Evolutionary conservation across 257 asterid species (phyloP).

Genomic region (Lycium ferocissimum): DNA sequence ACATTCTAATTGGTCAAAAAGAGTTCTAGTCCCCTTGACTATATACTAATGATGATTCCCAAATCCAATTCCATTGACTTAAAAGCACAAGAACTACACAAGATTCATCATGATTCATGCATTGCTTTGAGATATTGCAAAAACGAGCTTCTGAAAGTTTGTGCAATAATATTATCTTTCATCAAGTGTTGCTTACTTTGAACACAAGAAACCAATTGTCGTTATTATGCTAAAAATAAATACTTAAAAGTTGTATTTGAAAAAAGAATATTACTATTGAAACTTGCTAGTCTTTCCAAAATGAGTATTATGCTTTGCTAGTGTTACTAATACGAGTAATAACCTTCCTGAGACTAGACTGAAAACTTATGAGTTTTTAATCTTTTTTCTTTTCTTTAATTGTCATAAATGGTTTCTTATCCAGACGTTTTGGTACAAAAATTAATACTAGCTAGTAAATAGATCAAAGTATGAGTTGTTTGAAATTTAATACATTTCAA

Average conservation of each 20-base stretch:
- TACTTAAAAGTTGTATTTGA: not conserved
- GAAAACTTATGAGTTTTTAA: not conserved
- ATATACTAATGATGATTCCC: not conserved
- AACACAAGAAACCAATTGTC: not conserved
- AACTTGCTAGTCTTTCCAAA: too few species aligned
- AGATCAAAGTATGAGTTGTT: not conserved
- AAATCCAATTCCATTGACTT: not conserved
- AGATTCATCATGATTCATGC: not conserved
- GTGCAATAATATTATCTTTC: not conserved
- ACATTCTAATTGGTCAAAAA: conserved; percentile 29
- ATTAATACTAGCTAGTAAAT: not conserved
- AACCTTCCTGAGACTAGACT: not conserved
- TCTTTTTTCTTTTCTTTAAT: not conserved
- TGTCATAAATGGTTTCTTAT: not conserved
- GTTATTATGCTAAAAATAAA: not conserved
- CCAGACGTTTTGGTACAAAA: not conserved
- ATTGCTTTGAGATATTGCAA: conserved; percentile 22
- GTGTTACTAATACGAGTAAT: not conserved
- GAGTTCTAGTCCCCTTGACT: conserved; percentile 27
- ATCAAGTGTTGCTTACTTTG: conserved; percentile 22
- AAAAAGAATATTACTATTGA: too few species aligned
- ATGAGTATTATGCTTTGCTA: not conserved
- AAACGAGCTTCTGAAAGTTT: not conserved
- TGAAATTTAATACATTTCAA: not conserved
- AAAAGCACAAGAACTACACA: not conserved